These are phyloP conservation scores for Stagonosporopsis cucurbitacearum DNA, from an alignment of 2,329 filamentous ascomycete genomes.

Conservation along the genomic window DNA sequence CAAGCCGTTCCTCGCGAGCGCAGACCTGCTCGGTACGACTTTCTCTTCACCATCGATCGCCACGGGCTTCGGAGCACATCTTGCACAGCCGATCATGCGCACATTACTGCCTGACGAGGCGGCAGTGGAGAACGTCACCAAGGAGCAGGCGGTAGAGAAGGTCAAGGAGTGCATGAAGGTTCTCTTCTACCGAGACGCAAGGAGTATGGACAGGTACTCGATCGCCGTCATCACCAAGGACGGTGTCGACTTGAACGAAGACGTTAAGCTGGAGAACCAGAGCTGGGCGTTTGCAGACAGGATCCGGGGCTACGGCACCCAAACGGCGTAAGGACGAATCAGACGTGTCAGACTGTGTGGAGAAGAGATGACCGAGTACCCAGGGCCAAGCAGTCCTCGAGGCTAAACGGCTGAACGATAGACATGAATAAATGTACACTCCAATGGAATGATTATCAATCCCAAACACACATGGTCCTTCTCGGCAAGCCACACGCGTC, in stretches of 20 bases:
- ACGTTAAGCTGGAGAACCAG: constrained; percentile 90
- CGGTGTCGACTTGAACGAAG: constrained; percentile 80
- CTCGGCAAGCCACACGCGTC: constrained; percentile 10
- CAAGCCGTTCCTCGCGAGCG: constrained; percentile 87
- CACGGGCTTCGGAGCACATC: constrained; percentile 90
- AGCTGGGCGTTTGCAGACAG: constrained; percentile 98
- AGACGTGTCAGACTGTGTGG: not conserved
- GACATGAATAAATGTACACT: constrained; percentile 46
- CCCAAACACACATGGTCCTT: not conserved
- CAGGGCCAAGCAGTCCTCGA: constrained; percentile 14
- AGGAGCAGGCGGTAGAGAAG: constrained; percentile 79
- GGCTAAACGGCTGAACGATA: constrained; percentile 36
- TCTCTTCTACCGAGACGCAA: constrained; percentile 93
- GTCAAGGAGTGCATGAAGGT: constrained; percentile 98
- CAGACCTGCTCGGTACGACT: constrained; percentile 91
- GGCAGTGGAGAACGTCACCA: constrained; percentile 71
- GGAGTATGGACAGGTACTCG: constrained; percentile 89
- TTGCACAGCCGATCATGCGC: constrained; percentile 91
- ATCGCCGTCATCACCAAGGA: constrained; percentile 89
- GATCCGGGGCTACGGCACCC: constrained; percentile 93
- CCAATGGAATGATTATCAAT: constrained; percentile 26
- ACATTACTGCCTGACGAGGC: constrained; percentile 84
- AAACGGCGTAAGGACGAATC: constrained; percentile 53
- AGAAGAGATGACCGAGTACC: constrained; percentile 11
- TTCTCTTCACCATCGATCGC: constrained; percentile 88